Conservation (phyloP, 139 green algal genomes). For the Edaphochlamys debaryana region DNA sequence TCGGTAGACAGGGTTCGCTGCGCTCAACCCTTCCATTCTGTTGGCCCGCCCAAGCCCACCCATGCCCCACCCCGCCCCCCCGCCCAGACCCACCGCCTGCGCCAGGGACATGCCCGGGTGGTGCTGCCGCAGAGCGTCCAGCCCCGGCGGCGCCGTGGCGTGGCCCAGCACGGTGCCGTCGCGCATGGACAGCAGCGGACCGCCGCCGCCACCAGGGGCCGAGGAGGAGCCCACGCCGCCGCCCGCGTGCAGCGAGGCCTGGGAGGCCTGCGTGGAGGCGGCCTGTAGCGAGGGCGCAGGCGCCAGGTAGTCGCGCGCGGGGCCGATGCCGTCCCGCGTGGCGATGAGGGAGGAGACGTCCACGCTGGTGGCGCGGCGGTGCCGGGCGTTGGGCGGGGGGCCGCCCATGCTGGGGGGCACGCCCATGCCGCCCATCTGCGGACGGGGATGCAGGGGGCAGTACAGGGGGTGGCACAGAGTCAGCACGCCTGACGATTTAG, state of each 20-base stretch:
- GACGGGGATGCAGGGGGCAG: too few species aligned
- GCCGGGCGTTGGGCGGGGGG: neutral
- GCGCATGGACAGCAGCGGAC: neutral
- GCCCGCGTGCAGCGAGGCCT: neutral
- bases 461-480: too few species aligned
- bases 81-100: conserved; percentile 6
- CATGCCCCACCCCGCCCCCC: too few species aligned
- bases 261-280: too few species aligned
- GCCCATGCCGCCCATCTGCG: too few species aligned
- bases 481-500: too few species aligned
- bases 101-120: conserved; percentile 27
- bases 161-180: neutral
- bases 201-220: neutral
- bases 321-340: conserved; percentile 35
- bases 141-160: conserved; percentile 5
- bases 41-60: too few species aligned
- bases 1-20: too few species aligned
- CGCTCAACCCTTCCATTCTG: too few species aligned
- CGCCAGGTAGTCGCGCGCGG: conserved; percentile 23
- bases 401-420: too few species aligned
- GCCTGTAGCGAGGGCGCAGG: neutral
- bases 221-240: too few species aligned
- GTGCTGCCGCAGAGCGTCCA: conserved; percentile 6
- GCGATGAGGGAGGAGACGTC: conserved; percentile 35
- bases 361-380: conserved; percentile 19